Evolutionary conservation across 78 protist species (phyloP).

Genomic region (Salpingoeca rosetta): DNA sequence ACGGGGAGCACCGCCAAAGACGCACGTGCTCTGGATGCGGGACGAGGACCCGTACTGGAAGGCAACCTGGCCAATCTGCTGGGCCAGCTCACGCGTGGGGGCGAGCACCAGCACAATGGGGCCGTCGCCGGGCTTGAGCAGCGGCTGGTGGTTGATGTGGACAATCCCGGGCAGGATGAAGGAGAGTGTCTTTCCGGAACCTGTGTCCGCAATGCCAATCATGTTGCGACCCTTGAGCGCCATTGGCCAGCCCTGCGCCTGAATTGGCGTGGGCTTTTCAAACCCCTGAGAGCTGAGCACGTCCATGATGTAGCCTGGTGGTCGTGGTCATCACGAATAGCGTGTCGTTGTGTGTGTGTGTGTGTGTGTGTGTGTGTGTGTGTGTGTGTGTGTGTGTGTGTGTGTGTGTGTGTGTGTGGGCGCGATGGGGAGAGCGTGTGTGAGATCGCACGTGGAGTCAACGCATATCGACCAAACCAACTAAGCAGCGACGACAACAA

Average conservation of each 20-base stretch:
- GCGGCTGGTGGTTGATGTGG: slow-evolving; percentile 59
- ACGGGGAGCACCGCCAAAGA: slow-evolving; percentile 93
- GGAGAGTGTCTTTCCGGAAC: slow-evolving; percentile 96
- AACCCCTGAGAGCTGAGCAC: slow-evolving; percentile 42
- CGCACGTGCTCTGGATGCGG: slow-evolving; percentile 37
- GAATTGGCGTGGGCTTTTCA: slow-evolving; percentile 87
- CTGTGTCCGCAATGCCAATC: slow-evolving; percentile 90
- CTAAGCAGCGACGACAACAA: background rate
- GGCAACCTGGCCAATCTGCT: slow-evolving; percentile 77
- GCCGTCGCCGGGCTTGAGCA: slow-evolving; percentile 63
- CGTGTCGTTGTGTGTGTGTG: too few relatives aligned
- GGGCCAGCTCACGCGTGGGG: slow-evolving; percentile 94
- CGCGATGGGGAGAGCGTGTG: background rate
- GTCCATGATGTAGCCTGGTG: background rate
- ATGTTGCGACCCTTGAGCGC: slow-evolving; percentile 75
- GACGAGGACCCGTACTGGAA: slow-evolving; percentile 22
- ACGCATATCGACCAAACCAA: background rate
- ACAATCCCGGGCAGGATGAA: slow-evolving; percentile 81
- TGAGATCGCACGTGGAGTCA: background rate
- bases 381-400: slow-evolving; percentile 6
- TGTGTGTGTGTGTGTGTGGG: too few relatives aligned
- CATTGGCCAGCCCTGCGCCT: slow-evolving; percentile 91
- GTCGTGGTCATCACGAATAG: too few relatives aligned
- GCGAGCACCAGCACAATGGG: slow-evolving; percentile 85
- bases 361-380: background rate